Evolutionary conservation across 352 stramenopile species (phyloP).

Genomic region (Phytophthora multivora): DNA sequence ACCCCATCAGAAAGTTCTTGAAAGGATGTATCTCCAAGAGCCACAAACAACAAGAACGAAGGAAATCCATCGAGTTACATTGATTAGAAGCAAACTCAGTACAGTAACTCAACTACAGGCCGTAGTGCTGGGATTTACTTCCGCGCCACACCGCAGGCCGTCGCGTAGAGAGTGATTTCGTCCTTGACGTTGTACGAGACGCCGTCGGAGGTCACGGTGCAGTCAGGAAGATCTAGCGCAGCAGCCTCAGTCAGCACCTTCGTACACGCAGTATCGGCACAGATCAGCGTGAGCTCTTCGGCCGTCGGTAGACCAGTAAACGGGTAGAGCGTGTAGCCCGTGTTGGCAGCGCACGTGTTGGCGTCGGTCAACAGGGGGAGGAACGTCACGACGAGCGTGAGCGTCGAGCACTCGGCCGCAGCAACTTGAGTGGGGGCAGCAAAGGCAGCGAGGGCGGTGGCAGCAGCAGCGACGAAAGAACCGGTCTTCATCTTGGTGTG

Average conservation of each 20-base stretch:
- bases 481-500: constrained; percentile 23
- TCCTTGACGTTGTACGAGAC: constrained; percentile 33
- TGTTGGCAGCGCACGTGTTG: constrained; percentile 32
- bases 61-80: constrained; percentile 10
- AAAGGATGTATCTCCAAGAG: constrained; percentile 9
- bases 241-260: constrained; percentile 24
- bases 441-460: constrained; percentile 8
- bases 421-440: constrained; percentile 13
- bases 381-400: constrained; percentile 23
- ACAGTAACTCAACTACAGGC: background rate
- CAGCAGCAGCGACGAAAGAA: constrained; percentile 16
- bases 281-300: constrained; percentile 25
- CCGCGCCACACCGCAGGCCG: constrained; percentile 18
- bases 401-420: constrained; percentile 22
- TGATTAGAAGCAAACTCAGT: constrained; percentile 8
- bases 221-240: constrained; percentile 30
- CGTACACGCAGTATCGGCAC: constrained; percentile 30
- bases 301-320: constrained; percentile 29
- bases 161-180: constrained; percentile 28
- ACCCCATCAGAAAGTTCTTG: too few species aligned
- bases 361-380: constrained; percentile 23
- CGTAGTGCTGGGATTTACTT: constrained; percentile 14
- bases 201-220: constrained; percentile 31
- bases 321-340: constrained; percentile 34
- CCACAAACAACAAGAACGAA: background rate